phyloP scores from a whole-genome alignment of 2,329 filamentous ascomycete species.

The Apiospora saccharicola region DNA sequence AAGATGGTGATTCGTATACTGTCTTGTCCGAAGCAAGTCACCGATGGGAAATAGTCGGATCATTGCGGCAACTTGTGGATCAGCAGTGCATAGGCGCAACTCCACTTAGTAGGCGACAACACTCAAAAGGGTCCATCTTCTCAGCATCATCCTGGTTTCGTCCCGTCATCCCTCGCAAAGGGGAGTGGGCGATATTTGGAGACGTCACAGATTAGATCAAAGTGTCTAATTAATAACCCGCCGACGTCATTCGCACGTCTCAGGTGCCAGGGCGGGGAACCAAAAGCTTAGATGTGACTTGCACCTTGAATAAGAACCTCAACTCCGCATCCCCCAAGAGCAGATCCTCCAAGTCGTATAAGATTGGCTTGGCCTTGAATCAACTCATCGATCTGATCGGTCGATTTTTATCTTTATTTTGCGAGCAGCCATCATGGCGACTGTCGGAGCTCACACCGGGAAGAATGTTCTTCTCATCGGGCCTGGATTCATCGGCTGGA shows the following conservation, averaged over 20 bases:
- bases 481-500: slow-evolving; percentile 56
- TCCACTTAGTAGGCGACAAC: slow-evolving; percentile 12
- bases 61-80: slow-evolving; percentile 12
- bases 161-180: not conserved
- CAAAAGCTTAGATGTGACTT: slow-evolving; percentile 10
- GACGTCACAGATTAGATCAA: not conserved
- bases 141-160: not conserved
- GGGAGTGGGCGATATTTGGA: not conserved
- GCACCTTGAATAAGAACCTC: not conserved
- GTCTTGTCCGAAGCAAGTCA: not conserved
- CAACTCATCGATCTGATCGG: not conserved
- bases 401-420: not conserved
- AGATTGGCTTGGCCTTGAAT: not conserved
- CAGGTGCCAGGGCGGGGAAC: not conserved
- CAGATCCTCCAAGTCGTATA: slow-evolving; percentile 2
- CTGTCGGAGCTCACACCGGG: not conserved
- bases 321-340: not conserved
- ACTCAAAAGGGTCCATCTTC: slow-evolving; percentile 10
- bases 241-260: slow-evolving; percentile 15
- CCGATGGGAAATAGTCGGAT: not conserved
- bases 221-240: not conserved
- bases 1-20: not conserved
- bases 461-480: slow-evolving; percentile 52
- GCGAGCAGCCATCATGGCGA: not conserved
- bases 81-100: slow-evolving; percentile 12